Percentiles rank a stretch among this genome's conserved stretches.
Conservation (phyloP, 2,329 filamentous ascomycete genomes). For the Pestalotiopsis sp. region DNA sequence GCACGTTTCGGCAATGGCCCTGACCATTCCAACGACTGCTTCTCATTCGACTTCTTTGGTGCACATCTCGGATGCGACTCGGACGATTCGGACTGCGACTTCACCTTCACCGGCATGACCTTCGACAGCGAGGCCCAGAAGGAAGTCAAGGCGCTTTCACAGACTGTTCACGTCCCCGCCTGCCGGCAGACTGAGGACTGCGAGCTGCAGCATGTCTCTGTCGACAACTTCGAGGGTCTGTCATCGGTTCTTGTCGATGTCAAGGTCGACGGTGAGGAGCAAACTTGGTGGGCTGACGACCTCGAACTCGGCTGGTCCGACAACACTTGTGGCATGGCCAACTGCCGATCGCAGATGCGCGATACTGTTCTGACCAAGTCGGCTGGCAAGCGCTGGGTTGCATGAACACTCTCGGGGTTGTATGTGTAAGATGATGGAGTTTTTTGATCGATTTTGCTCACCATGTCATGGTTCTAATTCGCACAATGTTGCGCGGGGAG, state of each 20-base stretch:
- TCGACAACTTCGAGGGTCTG: conserved; percentile 27
- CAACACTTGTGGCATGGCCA: conserved; percentile 39
- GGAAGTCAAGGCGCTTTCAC: conserved; percentile 19
- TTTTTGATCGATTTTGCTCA: conserved; percentile 24
- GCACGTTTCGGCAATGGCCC: conserved; percentile 27
- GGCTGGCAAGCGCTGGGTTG: conserved; percentile 17
- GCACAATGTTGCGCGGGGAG: conserved; percentile 2
- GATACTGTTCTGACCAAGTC: conserved; percentile 28
- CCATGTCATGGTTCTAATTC: conserved; percentile 19
- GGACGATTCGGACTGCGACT: conserved; percentile 25
- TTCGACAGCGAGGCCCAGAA: conserved; percentile 21
- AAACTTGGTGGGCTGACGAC: conserved; percentile 51
- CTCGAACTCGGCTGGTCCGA: conserved; percentile 45
- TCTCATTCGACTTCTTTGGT: conserved; percentile 30
- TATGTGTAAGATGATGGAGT: neutral
- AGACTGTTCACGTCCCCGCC: conserved; percentile 24
- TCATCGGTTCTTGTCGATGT: conserved; percentile 42
- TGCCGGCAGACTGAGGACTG: conserved; percentile 24
- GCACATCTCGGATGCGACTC: conserved; percentile 32
- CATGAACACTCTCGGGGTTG: conserved; percentile 5
- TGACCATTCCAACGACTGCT: conserved; percentile 25
- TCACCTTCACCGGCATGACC: conserved; percentile 31
- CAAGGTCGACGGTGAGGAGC: conserved; percentile 37
- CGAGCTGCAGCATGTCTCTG: conserved; percentile 22
- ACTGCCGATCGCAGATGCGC: conserved; percentile 38